A percentile compares a stretch with the other conserved stretches of the same genome.
phyloP scores from a whole-genome alignment of 2,329 filamentous ascomycete genomes.

The Paracorniculantispora psalliotae region DNA sequence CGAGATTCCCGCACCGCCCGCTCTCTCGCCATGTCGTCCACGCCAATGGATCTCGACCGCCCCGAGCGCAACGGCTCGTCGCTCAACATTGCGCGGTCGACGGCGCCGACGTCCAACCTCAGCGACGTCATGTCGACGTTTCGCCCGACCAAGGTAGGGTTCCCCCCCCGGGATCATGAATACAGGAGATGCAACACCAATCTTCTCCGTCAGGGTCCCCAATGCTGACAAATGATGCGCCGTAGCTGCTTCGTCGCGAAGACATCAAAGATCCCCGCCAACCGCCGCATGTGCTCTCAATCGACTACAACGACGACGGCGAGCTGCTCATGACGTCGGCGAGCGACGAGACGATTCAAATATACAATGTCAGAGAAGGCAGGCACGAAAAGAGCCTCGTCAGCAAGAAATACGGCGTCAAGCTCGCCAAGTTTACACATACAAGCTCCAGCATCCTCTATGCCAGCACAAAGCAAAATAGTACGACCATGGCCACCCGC shows the following conservation, averaged over 20 bases:
- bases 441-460: slow-evolving; percentile 88
- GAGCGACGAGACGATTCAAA: slow-evolving; percentile 90
- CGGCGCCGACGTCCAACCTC: slow-evolving; percentile 58
- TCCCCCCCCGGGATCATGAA: not conserved
- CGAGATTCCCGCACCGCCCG: not conserved
- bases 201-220: too few species aligned
- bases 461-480: slow-evolving; percentile 90
- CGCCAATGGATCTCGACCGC: slow-evolving; percentile 53
- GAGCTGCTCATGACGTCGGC: slow-evolving; percentile 87
- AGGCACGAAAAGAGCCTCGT: slow-evolving; percentile 83
- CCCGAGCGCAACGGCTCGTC: slow-evolving; percentile 38
- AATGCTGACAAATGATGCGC: not conserved
- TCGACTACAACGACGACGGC: slow-evolving; percentile 95
- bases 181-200: too few species aligned
- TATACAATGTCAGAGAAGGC: slow-evolving; percentile 90
- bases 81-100: slow-evolving; percentile 46
- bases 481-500: too few species aligned
- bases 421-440: slow-evolving; percentile 91
- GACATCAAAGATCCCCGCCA: slow-evolving; percentile 48
- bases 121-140: slow-evolving; percentile 73
- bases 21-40: slow-evolving; percentile 43
- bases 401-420: slow-evolving; percentile 95
- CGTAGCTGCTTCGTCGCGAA: slow-evolving; percentile 53
- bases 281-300: slow-evolving; percentile 69
- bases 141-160: slow-evolving; percentile 69